phyloP scores from a whole-genome alignment of 371 early-diverging fungal species.

The Globomyces sp. region DNA sequence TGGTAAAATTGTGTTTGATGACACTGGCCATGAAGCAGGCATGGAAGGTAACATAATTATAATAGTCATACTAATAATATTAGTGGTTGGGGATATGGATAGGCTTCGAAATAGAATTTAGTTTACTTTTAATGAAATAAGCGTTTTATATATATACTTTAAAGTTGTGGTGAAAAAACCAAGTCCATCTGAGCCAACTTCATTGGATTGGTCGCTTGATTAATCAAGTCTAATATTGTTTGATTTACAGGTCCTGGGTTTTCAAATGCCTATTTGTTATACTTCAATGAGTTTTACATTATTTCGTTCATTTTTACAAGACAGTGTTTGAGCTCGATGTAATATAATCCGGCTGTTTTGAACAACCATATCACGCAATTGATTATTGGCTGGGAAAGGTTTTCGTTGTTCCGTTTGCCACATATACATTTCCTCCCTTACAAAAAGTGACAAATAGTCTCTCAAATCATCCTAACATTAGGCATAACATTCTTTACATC shows the following conservation, averaged over 20 bases:
- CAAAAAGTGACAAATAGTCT: slow-evolving; percentile 79
- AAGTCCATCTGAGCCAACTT: slow-evolving; percentile 91
- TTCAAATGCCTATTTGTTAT: slow-evolving; percentile 35
- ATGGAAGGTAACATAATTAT: slow-evolving; percentile 1
- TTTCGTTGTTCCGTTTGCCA: slow-evolving; percentile 67
- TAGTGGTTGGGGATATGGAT: too few relatives aligned
- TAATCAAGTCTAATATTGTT: slow-evolving; percentile 82
- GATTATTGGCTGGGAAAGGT: slow-evolving; percentile 44
- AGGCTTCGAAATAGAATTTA: too few relatives aligned
- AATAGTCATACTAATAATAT: too few relatives aligned
- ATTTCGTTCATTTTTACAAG: slow-evolving; percentile 73
- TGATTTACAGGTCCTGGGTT: slow-evolving; percentile 63
- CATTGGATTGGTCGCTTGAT: slow-evolving; percentile 86
- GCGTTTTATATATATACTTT: neutral
- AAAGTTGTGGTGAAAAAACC: slow-evolving; percentile 46
- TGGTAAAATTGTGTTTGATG: slow-evolving; percentile 7
- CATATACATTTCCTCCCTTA: slow-evolving; percentile 85
- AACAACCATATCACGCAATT: slow-evolving; percentile 61
- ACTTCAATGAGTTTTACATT: too few relatives aligned
- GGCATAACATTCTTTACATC: slow-evolving; percentile 39
- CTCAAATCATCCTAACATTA: slow-evolving; percentile 67
- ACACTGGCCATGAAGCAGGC: slow-evolving; percentile 6
- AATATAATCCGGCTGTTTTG: slow-evolving; percentile 70
- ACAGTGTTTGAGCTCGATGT: slow-evolving; percentile 67
- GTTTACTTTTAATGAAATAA: too few relatives aligned